These are phyloP conservation scores for Colletotrichum chrysophilum DNA, from an alignment of 2,329 filamentous ascomycete species.

Conservation along the genomic window DNA sequence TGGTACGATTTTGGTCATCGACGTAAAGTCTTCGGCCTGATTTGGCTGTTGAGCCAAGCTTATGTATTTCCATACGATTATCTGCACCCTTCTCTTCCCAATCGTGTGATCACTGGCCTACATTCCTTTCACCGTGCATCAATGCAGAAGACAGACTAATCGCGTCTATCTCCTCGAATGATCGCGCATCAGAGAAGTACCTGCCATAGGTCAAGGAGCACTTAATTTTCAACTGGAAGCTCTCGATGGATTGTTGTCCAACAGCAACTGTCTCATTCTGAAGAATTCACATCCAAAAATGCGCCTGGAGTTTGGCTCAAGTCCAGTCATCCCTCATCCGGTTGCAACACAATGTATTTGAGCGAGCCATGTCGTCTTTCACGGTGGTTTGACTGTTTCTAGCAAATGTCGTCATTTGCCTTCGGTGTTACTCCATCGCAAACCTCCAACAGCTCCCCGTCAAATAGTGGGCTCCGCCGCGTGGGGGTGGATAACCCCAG, in stretches of 20 bases:
- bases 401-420: slow-evolving; percentile 16
- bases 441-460: not conserved
- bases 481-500: not conserved
- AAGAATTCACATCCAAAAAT: not conserved
- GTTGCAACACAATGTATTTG: not conserved
- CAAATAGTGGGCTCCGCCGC: not conserved
- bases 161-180: not conserved
- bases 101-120: not conserved
- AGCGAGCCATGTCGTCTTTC: not conserved
- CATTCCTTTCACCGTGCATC: rapidly evolving
- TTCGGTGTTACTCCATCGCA: slow-evolving; percentile 15
- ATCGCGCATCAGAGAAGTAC: not conserved
- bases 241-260: not conserved
- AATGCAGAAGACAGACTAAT: not conserved
- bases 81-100: not conserved
- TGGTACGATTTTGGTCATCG: not conserved
- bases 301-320: not conserved
- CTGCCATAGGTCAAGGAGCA: not conserved
- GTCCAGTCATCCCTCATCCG: not conserved
- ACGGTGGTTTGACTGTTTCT: not conserved
- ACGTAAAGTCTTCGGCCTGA: not conserved
- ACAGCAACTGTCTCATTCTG: not conserved
- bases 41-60: not conserved
- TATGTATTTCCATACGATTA: not conserved
- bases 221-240: not conserved